A percentile compares a stretch with the other conserved stretches of the same genome.
These are phyloP conservation scores for Colletotrichum aenigma DNA, from an alignment of 2,329 filamentous ascomycete genomes.

Conservation along the genomic window DNA sequence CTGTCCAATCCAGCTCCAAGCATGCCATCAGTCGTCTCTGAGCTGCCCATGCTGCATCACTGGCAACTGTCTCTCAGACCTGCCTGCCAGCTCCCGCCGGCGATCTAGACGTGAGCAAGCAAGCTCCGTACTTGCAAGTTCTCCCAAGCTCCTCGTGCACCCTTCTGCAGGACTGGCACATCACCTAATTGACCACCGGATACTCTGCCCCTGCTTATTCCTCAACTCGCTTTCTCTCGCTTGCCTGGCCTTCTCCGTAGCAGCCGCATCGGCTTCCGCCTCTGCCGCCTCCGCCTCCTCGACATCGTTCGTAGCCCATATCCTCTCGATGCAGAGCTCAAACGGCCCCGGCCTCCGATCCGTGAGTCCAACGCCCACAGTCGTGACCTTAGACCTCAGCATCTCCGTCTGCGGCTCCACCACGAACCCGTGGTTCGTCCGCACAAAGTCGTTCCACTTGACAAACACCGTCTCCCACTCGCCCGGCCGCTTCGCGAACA, in stretches of 20 bases:
- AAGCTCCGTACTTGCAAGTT: fast-evolving
- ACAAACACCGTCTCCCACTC: slow-evolving; percentile 97
- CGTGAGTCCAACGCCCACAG: slow-evolving; percentile 85
- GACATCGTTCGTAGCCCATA: slow-evolving; percentile 83
- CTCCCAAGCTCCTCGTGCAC: not conserved
- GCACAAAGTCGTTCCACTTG: slow-evolving; percentile 89
- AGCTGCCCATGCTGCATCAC: not conserved
- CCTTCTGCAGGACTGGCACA: fast-evolving
- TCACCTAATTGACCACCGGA: slow-evolving; percentile 33
- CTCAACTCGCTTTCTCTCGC: slow-evolving; percentile 32
- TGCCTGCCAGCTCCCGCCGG: not conserved
- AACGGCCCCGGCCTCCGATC: slow-evolving; percentile 89
- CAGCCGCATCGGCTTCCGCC: slow-evolving; percentile 18
- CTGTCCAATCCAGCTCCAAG: not conserved
- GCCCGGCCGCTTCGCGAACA: slow-evolving; percentile 79
- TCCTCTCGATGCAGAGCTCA: slow-evolving; percentile 80
- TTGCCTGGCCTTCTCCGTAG: slow-evolving; percentile 2
- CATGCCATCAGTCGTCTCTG: not conserved
- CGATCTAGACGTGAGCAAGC: not conserved
- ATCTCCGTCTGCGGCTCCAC: slow-evolving; percentile 94
- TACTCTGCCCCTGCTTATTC: slow-evolving; percentile 40
- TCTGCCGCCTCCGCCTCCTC: slow-evolving; percentile 26
- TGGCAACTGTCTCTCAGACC: not conserved
- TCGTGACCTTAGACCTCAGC: slow-evolving; percentile 82
- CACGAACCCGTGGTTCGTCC: slow-evolving; percentile 90